Evolutionary conservation across 139 green algal genomes (phyloP).

Genomic region (Pleodorina starrii): DNA sequence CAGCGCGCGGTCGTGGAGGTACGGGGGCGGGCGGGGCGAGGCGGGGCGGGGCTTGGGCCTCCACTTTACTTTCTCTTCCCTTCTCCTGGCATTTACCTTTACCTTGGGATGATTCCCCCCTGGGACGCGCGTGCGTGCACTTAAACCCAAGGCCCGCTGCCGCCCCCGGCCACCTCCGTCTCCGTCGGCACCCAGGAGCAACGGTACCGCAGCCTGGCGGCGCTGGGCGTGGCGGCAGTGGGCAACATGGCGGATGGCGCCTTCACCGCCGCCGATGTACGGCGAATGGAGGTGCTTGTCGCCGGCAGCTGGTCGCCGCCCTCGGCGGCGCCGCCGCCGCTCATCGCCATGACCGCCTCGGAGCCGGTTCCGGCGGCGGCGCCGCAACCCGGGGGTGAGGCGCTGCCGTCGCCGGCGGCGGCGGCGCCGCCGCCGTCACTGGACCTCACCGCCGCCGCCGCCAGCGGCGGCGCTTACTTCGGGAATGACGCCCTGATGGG

Average conservation of each 20-base stretch:
- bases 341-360: not conserved
- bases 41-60: no score
- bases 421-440: not conserved
- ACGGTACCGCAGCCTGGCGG: conserved; percentile 70
- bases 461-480: conserved; percentile 13
- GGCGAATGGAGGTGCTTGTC: conserved; percentile 64
- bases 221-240: conserved; percentile 80
- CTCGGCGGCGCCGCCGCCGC: not conserved
- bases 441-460: conserved; percentile 4
- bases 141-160: no score
- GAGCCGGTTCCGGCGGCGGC: not conserved
- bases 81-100: no score
- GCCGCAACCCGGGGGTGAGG: not conserved
- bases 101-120: no score
- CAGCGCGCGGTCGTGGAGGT: no score
- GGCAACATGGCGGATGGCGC: conserved; percentile 61
- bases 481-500: conserved; percentile 35
- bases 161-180: no score
- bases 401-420: conserved; percentile 1
- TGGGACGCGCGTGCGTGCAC: no score
- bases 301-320: conserved; percentile 28
- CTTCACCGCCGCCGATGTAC: conserved; percentile 67
- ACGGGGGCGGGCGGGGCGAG: no score
- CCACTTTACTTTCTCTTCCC: no score
- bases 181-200: conserved; percentile 49